A percentile compares a stretch with the other conserved stretches of the same genome.
phyloP scores from a whole-genome alignment of 495 filamentous ascomycete species.

The Halenospora varia region DNA sequence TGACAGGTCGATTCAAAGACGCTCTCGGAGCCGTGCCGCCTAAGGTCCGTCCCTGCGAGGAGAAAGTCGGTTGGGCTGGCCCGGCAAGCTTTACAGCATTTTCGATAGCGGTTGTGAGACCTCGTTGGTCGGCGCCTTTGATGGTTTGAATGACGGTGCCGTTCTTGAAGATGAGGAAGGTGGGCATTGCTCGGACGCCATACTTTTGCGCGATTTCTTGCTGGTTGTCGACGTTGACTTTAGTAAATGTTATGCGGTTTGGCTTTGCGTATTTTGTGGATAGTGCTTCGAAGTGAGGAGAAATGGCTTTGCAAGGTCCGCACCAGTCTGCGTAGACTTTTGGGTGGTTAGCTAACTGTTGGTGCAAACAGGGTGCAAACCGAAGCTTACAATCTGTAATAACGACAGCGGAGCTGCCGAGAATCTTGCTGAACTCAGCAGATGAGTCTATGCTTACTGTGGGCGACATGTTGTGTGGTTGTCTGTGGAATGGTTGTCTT shows the following conservation, averaged over 20 bases:
- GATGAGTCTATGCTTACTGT: slow-evolving; percentile 27
- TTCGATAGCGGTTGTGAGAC: slow-evolving; percentile 70
- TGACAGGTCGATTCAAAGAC: slow-evolving; percentile 28
- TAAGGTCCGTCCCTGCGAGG: slow-evolving; percentile 40
- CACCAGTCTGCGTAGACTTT: slow-evolving; percentile 54
- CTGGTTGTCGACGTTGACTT: slow-evolving; percentile 48
- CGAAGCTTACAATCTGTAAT: slow-evolving; percentile 29
- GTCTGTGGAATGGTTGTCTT: not conserved
- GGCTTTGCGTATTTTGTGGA: slow-evolving; percentile 38
- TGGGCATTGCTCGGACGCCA: slow-evolving; percentile 56
- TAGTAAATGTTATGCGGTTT: slow-evolving; percentile 42
- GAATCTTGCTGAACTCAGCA: slow-evolving; percentile 27
- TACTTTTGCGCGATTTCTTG: slow-evolving; percentile 41
- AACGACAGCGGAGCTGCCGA: slow-evolving; percentile 28
- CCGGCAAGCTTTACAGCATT: slow-evolving; percentile 61
- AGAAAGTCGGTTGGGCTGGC: slow-evolving; percentile 32
- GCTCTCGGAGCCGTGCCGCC: slow-evolving; percentile 25
- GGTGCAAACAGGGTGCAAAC: not conserved
- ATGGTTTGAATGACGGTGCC: slow-evolving; percentile 68
- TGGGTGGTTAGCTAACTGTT: slow-evolving; percentile 4
- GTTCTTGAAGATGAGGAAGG: slow-evolving; percentile 77
- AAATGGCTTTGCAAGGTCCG: slow-evolving; percentile 53
- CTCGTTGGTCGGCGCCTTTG: slow-evolving; percentile 70
- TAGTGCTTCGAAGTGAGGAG: slow-evolving; percentile 46
- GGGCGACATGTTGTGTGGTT: slow-evolving; percentile 14